Evolutionary conservation across 768 basidiomycete species (phyloP).

Genomic region (Rhizopogon vesiculosus): DNA sequence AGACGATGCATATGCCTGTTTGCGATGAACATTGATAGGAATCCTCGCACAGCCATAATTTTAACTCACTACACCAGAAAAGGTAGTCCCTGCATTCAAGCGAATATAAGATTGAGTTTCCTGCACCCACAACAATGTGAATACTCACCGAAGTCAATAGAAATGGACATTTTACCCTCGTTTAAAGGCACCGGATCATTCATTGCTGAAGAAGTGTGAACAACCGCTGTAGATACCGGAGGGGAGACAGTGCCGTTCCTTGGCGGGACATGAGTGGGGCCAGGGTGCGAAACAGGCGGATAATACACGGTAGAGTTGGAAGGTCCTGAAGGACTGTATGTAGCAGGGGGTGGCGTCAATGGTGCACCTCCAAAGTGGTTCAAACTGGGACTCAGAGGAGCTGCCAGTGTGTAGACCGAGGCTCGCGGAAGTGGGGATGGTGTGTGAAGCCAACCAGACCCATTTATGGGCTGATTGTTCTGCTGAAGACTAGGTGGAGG

Average conservation of each 20-base stretch:
- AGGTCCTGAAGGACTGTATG: neutral
- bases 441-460: slow-evolving; percentile 23
- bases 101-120: neutral
- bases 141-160: slow-evolving; percentile 77
- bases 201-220: slow-evolving; percentile 8
- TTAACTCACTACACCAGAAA: slow-evolving; percentile 75
- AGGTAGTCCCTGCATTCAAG: slow-evolving; percentile 63
- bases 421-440: slow-evolving; percentile 28
- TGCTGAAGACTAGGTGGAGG: slow-evolving; percentile 37
- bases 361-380: neutral
- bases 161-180: slow-evolving; percentile 78
- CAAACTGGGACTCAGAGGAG: slow-evolving; percentile 1
- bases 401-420: neutral
- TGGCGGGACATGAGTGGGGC: slow-evolving; percentile 18
- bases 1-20: slow-evolving; percentile 80
- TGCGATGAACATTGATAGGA: slow-evolving; percentile 4
- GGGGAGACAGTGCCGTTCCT: slow-evolving; percentile 20
- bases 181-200: slow-evolving; percentile 30
- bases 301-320: neutral
- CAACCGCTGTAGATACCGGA: slow-evolving; percentile 6
- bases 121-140: neutral
- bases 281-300: slow-evolving; percentile 23
- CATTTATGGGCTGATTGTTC: slow-evolving; percentile 19
- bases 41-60: neutral
- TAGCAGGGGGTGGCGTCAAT: neutral